Conservation (phyloP, 1,284 basidiomycete species). For the Apiotrichum sp. region DNA sequence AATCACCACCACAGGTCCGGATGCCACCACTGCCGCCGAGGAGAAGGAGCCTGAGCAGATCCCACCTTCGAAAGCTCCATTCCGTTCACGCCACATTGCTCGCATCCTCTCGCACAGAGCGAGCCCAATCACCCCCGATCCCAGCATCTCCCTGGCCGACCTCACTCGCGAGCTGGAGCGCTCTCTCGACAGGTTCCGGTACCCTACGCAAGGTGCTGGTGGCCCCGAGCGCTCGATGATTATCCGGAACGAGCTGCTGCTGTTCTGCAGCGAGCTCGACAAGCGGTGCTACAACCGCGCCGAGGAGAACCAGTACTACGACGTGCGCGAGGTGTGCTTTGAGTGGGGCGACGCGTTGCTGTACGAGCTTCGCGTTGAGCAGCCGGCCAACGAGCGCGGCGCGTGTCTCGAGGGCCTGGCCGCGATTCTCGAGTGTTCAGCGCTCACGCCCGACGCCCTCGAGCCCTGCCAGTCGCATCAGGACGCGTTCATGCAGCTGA, state of each 20-base stretch:
- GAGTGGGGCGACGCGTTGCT: conserved; percentile 44
- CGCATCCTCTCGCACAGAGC: conserved; percentile 6
- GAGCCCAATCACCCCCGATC: conserved; percentile 25
- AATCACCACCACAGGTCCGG: background rate
- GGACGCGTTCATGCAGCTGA: conserved; percentile 41
- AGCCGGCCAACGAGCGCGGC: conserved; percentile 49
- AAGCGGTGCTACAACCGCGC: conserved; percentile 30
- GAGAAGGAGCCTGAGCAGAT: conserved; percentile 8
- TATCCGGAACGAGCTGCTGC: conserved; percentile 39
- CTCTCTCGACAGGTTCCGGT: conserved; percentile 25
- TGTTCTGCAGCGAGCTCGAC: conserved; percentile 41
- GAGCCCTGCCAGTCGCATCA: conserved; percentile 31
- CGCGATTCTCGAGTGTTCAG: conserved; percentile 47
- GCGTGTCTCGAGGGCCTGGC: conserved; percentile 50
- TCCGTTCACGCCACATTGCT: conserved; percentile 8
- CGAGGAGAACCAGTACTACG: conserved; percentile 28
- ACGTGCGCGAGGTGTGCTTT: conserved; percentile 37
- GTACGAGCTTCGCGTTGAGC: conserved; percentile 44
- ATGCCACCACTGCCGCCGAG: background rate
- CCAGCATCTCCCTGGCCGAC: conserved; percentile 17
- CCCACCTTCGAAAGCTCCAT: conserved; percentile 13
- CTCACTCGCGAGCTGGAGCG: conserved; percentile 30
- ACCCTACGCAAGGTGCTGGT: conserved; percentile 27
- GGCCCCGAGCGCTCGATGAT: conserved; percentile 37
- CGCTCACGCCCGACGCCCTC: conserved; percentile 44